Conservation (phyloP, 1,284 basidiomycete genomes). For the Afroboletus lepidellus region DNA sequence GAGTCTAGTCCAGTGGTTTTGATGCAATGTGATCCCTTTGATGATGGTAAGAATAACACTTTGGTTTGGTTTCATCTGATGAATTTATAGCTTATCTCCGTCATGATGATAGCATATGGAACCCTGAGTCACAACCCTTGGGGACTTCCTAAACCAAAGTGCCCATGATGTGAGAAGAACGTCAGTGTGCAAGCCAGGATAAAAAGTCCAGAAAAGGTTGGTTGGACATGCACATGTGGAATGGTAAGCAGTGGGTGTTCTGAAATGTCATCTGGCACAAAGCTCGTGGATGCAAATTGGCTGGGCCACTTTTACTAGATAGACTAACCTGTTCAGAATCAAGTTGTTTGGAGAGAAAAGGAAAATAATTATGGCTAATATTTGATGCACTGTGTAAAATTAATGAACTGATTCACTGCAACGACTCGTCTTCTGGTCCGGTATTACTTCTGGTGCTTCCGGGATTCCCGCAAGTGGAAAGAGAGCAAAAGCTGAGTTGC, state of each 20-base stretch:
- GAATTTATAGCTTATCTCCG: neutral
- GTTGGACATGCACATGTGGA: neutral
- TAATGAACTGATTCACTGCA: too few relatives aligned
- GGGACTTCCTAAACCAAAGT: slow-evolving; percentile 1
- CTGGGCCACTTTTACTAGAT: neutral
- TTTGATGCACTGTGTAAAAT: too few relatives aligned
- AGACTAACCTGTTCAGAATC: neutral
- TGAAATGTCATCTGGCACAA: neutral
- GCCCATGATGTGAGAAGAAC: neutral
- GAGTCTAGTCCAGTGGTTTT: neutral
- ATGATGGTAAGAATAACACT: too few relatives aligned
- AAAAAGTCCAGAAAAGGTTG: neutral
- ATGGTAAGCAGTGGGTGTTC: neutral
- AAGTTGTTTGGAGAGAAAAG: neutral
- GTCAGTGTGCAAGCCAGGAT: neutral
- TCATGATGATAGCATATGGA: neutral
- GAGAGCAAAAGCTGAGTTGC: too few relatives aligned
- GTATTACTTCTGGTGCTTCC: too few relatives aligned
- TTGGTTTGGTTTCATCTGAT: too few relatives aligned
- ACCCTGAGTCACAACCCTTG: slow-evolving; percentile 1
- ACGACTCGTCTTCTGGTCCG: too few relatives aligned
- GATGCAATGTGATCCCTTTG: neutral
- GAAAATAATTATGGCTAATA: too few relatives aligned
- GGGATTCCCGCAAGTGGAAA: too few relatives aligned
- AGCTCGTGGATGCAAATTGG: neutral